Base-by-base conservation (phyloP, 257 asterid species). In the Parsonsia alboflavescens region DNA sequence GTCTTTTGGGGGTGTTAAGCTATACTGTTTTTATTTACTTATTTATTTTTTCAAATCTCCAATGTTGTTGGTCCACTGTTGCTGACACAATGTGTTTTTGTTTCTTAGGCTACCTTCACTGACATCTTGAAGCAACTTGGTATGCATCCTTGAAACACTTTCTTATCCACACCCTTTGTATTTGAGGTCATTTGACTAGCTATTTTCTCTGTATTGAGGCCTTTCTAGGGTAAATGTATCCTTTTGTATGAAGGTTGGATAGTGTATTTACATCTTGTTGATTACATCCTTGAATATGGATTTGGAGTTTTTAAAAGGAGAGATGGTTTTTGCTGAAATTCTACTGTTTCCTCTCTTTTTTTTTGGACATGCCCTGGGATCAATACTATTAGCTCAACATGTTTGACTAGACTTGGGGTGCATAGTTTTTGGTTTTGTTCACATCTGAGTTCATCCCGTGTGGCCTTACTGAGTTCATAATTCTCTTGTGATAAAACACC, bases 71-170 rank as follows among this genome's bases (percentile, higher is more conserved):
- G 54, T 50, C 24, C 36, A 65, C 70, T 65, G n/a, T 21, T 28
- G 48, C 74, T 70, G 26, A 70, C 17, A 3, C 63, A 7, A 46
- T 62, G 68, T 15, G 46, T 48, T 28, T 77, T 72, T 72, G 48
- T 62, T 86, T 72, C 81, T 79, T 93, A 90, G 99, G 96, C 96
- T 62, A 92, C 99, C 75, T 92, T 92, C 87, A 90, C 97, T 2
- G 98, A 95, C 88, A 92, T 94, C 80, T 82, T 92, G 85, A 90
- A 92, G 89, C 82, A 88, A 75, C 97, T 94, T 28, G 88, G 99
- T 94, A 86, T 79, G 90, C 56, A 2, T 17, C 4, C 44, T 64
- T 64, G 68, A 62, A 33, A 64, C 19, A 0, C 21, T 30, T 61
- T 28, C 12, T 4, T 30, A 30, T 12, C 17, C 49, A 39, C 41